Base-by-base conservation (phyloP, 2,329 filamentous ascomycete species). In the Phialocephala sp. region DNA sequence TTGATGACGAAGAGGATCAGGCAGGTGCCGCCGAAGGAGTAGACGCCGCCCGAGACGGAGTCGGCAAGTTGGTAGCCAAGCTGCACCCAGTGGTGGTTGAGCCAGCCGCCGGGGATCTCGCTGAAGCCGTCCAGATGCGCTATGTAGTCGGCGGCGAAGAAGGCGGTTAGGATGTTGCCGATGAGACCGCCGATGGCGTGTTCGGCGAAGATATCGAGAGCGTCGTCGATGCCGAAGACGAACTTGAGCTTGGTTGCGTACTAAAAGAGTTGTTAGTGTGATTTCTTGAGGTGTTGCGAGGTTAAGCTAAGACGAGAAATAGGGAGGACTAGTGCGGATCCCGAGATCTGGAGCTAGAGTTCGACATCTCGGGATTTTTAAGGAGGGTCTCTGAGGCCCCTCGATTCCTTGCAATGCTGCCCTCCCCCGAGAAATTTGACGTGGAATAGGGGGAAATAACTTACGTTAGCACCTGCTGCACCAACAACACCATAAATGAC, bases 161-260 rank as follows among this genome's bases (percentile, higher is more conserved):
- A 89, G 39, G 85, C 92, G 2, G 92, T 95, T 71, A 89, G 82
- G 63, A 94, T 83, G 76, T 94, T 94, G 64, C 92, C 92, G 59
- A 93, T 88, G 15, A 94, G 77, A 55, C 92, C 92, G 59, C 92
- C 92, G 60, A 95, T 83, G 58, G 84, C 91, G 76, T 95, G 92
- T 12, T 93, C 91, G 22, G 92, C 92, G 74, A 94, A 95, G 77
- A 95, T 96, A 78, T 97, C 93, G 61, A 97, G 85, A 3, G 92
- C 91, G 73, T 97, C 93, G 74, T 97, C 93, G 71, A 94, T 89
- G 63, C 85, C 83, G 59, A 96, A 81, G 66, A 93, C 80, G 78
- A 94, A 96, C 81, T 97, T 97, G 74, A 97, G 84, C 81, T 97
- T 95, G 20, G 93, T 97, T 37, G 91, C 93, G 76, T 95, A 96